These are phyloP conservation scores for Meira nashicola DNA, from an alignment of 1,284 basidiomycete species.

Conservation along the genomic window DNA sequence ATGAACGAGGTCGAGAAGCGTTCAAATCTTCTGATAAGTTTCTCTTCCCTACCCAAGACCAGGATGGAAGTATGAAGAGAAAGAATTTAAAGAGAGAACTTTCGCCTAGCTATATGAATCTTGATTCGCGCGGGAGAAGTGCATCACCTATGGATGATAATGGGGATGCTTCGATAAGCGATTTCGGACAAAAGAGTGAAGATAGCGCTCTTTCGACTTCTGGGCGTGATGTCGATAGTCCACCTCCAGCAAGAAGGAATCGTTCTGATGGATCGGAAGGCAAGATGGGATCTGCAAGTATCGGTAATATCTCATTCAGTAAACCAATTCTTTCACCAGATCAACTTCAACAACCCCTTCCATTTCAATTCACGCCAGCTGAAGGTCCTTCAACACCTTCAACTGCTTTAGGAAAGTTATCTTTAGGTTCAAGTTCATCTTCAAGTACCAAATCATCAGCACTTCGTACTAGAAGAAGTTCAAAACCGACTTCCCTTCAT, in stretches of 20 bases:
- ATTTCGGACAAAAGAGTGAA: slow-evolving; percentile 11
- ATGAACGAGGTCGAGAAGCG: not conserved
- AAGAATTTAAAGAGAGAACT: slow-evolving; percentile 38
- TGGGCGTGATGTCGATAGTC: slow-evolving; percentile 28
- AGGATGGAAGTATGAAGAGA: not conserved
- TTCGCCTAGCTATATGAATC: slow-evolving; percentile 37
- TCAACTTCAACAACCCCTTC: too few relatives aligned
- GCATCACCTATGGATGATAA: not conserved
- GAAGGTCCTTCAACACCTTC: slow-evolving; percentile 16
- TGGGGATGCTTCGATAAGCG: not conserved
- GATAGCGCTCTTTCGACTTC: not conserved
- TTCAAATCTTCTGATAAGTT: not conserved
- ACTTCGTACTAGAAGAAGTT: not conserved
- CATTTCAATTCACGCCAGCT: not conserved
- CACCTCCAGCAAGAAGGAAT: slow-evolving; percentile 29
- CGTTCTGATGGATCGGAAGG: slow-evolving; percentile 20
- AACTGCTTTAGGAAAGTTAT: slow-evolving; percentile 21
- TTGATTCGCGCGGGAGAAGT: slow-evolving; percentile 16
- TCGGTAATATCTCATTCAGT: slow-evolving; percentile 1
- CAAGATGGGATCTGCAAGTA: too few relatives aligned
- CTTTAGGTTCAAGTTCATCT: slow-evolving; percentile 14
- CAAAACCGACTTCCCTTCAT: not conserved
- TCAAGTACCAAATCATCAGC: not conserved
- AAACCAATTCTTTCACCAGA: not conserved
- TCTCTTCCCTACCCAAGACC: too few relatives aligned